Evolutionary conservation across 129 eudicot genomes (phyloP), one percentile per base, ranked within the genome.

Genomic region (Helichrysum umbraculigerum): DNA sequence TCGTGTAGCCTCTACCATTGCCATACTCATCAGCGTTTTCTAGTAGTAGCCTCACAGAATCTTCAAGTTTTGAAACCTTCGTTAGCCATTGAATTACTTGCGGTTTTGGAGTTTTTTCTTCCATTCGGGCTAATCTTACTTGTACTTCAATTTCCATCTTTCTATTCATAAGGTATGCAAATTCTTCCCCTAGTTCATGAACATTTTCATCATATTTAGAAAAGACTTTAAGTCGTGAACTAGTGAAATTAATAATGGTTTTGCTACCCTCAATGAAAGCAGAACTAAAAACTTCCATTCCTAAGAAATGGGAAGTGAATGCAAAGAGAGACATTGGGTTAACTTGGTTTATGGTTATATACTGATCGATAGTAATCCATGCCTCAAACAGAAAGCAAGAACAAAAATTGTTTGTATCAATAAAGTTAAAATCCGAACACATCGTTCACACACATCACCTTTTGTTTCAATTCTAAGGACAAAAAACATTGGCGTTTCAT

Each of bases 51-150:
- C 51, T 77, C 32, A 58, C 78, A 28, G 20, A 65, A 30, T 71
- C 61, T 66, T 82, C 78, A n/a, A 8, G 59, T 66, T 11, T 56
- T 25, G 73, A 72, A 57, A 73, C 85, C 33, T 71, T 65, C 21
- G 0, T 66, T 34, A 76, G 22, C 78, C 81, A 82, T 82, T 76
- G 35, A 12, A 6, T 71, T 17, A 82, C 82, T 77, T 77, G 74
- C 0, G 15, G 56, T 41, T 68, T 71, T 17, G 78, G 85, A 37
- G 7, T 6, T 72, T 56, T 71, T 33, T 25, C 81, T 54, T 71
- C 85, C 4, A 71, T 33, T 66, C 20, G 72, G 22, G 74, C 75
- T 52, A 82, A 25, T 22, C 16, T 62, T 3, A 82, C 68, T 2
- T 39, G 74, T 56, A 71, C 74, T 72, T 82, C 66, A 21, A 76